Evolutionary conservation across 192 early-diverging fungal genomes (phyloP).

Genomic region (Oehlia diaphana): DNA sequence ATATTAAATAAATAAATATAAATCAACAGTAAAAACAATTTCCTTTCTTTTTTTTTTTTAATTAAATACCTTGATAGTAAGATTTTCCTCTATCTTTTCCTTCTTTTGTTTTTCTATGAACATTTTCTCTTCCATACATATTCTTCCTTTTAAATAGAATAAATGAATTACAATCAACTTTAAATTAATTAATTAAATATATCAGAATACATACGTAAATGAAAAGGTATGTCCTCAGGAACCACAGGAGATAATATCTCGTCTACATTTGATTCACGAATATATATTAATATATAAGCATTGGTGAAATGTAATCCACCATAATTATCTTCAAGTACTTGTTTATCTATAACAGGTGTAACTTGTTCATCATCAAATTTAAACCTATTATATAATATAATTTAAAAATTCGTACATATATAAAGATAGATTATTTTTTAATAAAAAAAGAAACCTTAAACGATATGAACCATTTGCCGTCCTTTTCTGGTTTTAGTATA

Average conservation of each 20-base stretch:
- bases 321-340: slow-evolving; percentile 93
- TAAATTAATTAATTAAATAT: not conserved
- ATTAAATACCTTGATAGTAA: slow-evolving; percentile 52
- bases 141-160: slow-evolving; percentile 26
- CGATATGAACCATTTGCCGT: slow-evolving; percentile 66
- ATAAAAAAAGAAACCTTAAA: not conserved
- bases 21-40: not conserved
- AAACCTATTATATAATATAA: slow-evolving; percentile 39
- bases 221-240: slow-evolving; percentile 75
- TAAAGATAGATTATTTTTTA: no score
- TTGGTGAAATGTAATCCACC: slow-evolving; percentile 72
- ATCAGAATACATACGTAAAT: slow-evolving; percentile 54
- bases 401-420: no score
- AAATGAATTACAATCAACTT: not conserved
- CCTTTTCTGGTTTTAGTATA: slow-evolving; percentile 75
- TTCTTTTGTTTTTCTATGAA: slow-evolving; percentile 53
- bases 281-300: slow-evolving; percentile 99
- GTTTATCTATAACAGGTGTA: slow-evolving; percentile 69
- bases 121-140: slow-evolving; percentile 66
- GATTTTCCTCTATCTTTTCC: slow-evolving; percentile 70
- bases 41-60: no score
- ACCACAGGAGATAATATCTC: slow-evolving; percentile 66
- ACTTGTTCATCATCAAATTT: slow-evolving; percentile 97
- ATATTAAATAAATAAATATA: not conserved
- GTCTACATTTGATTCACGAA: slow-evolving; percentile 75